A percentile compares a stretch with the other conserved stretches of the same genome.
Evolutionary conservation across 805 yeast species (phyloP).

Genomic region (Lipomyces oligophaga): DNA sequence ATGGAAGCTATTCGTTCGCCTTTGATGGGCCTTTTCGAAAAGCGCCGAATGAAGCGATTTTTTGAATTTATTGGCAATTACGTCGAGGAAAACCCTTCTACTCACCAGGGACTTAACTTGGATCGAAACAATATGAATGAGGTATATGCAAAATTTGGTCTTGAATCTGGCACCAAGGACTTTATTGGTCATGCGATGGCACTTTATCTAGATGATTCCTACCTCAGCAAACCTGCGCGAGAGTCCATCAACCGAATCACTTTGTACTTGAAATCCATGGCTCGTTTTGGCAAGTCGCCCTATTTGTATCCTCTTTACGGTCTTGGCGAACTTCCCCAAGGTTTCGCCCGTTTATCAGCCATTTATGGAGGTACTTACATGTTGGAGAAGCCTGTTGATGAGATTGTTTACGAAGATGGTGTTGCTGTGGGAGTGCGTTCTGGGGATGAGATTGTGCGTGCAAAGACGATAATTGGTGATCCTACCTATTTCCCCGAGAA

Average conservation of each 20-base stretch:
- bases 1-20: constrained; percentile 88
- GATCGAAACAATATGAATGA: constrained; percentile 90
- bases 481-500: constrained; percentile 94
- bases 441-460: constrained; percentile 85
- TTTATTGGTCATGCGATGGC: constrained; percentile 99
- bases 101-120: constrained; percentile 77
- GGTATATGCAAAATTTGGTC: constrained; percentile 80
- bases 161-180: constrained; percentile 89
- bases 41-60: constrained; percentile 89
- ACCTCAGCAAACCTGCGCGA: constrained; percentile 82
- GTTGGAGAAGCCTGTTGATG: constrained; percentile 95
- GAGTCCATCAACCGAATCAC: constrained; percentile 84
- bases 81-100: constrained; percentile 68
- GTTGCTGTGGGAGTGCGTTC: constrained; percentile 83
- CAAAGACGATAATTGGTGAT: constrained; percentile 92
- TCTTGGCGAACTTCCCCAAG: constrained; percentile 97
- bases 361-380: constrained; percentile 98
- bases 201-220: constrained; percentile 87
- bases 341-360: constrained; percentile 93
- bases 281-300: constrained; percentile 94
- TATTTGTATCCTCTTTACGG: constrained; percentile 95
- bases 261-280: constrained; percentile 83
- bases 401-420: constrained; percentile 69
- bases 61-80: constrained; percentile 82
- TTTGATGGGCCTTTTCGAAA: constrained; percentile 93